Conservation (phyloP, 108 stramenopile species). For the Fragilariopsis cylindrus region DNA sequence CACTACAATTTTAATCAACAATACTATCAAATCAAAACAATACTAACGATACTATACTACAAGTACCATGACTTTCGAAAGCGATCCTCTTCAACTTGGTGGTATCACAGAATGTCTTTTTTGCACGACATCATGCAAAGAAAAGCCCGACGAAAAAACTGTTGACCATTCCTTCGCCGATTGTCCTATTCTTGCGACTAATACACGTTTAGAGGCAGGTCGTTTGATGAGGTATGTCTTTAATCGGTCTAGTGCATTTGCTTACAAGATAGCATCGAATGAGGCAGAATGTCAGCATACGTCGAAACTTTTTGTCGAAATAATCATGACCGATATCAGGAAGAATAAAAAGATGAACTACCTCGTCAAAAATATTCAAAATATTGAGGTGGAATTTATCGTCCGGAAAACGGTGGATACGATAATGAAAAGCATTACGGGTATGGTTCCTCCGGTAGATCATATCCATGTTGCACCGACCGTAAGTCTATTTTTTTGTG, state of each 20-base stretch:
- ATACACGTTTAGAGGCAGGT: too few relatives aligned
- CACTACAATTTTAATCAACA: too few relatives aligned
- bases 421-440: neutral
- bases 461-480: conserved; percentile 7
- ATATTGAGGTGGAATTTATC: neutral
- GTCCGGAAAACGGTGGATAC: neutral
- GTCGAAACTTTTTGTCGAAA: neutral
- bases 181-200: too few relatives aligned
- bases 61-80: too few relatives aligned
- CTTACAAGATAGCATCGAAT: neutral
- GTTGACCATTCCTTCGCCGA: too few relatives aligned
- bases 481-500: too few relatives aligned
- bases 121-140: too few relatives aligned
- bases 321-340: neutral
- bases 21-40: too few relatives aligned
- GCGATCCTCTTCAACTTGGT: too few relatives aligned
- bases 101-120: too few relatives aligned
- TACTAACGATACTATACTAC: too few relatives aligned
- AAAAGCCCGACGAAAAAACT: too few relatives aligned
- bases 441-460: neutral
- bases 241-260: neutral
- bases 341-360: neutral
- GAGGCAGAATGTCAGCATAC: neutral
- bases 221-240: neutral
- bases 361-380: neutral